phyloP scores from a whole-genome alignment of 2,329 filamentous ascomycete genomes.

The Ophiostoma sp. region DNA sequence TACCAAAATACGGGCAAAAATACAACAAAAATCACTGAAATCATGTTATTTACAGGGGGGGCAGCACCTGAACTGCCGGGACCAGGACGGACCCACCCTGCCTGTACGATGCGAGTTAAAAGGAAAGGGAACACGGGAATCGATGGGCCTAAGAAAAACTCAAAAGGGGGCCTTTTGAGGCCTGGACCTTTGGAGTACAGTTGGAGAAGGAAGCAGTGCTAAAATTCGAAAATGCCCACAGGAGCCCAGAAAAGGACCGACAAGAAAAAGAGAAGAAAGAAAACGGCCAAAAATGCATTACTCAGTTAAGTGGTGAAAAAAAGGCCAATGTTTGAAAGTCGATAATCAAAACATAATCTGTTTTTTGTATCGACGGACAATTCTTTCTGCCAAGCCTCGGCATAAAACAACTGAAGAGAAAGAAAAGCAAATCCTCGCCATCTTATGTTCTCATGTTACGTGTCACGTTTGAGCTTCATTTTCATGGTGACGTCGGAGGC shows the following conservation, averaged over 20 bases:
- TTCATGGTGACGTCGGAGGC: background rate
- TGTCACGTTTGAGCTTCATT: background rate
- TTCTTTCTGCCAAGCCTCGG: background rate
- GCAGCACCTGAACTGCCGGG: background rate
- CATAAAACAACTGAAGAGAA: background rate
- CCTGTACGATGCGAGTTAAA: background rate
- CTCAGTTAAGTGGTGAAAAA: background rate
- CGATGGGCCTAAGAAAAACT: background rate
- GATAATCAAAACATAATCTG: background rate
- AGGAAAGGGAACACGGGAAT: too few species aligned
- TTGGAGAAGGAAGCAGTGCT: background rate
- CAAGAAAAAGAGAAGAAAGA: background rate
- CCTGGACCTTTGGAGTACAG: background rate
- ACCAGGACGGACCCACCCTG: background rate
- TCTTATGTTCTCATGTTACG: background rate
- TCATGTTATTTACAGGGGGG: background rate
- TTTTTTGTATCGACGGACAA: background rate
- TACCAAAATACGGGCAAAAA: background rate
- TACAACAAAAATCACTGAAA: background rate
- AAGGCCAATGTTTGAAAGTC: background rate
- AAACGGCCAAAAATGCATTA: background rate
- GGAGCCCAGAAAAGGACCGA: conserved; percentile 4
- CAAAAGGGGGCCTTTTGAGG: background rate
- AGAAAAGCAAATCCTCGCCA: background rate
- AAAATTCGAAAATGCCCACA: background rate